phyloP scores from a whole-genome alignment of 78 protist species.

The Speleostelium caveatum region DNA sequence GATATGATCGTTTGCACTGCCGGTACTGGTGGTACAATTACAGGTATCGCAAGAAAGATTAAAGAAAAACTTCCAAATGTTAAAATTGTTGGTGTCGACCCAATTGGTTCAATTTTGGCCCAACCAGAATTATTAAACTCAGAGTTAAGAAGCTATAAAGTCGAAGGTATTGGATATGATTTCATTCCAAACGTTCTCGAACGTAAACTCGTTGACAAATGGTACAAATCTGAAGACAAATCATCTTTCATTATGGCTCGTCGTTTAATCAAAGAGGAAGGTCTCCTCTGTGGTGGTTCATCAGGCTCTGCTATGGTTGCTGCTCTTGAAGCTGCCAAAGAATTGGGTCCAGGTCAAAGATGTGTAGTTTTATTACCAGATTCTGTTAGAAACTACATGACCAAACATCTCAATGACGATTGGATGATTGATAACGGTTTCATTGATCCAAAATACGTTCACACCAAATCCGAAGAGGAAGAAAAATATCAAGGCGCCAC shows the following conservation, averaged over 20 bases:
- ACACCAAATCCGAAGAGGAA: conserved; percentile 41
- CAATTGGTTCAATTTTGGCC: conserved; percentile 95
- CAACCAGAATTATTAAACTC: conserved; percentile 85
- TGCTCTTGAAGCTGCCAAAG: conserved; percentile 89
- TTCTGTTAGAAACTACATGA: conserved; percentile 94
- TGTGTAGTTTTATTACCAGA: conserved; percentile 94
- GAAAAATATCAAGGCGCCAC: conserved; percentile 83
- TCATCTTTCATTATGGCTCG: conserved; percentile 92
- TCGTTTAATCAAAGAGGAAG: conserved; percentile 90
- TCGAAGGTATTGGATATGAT: conserved; percentile 98
- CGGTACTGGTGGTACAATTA: conserved; percentile 99
- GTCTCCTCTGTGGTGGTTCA: conserved; percentile 92
- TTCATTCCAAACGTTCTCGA: conserved; percentile 92
- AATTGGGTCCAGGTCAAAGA: conserved; percentile 75
- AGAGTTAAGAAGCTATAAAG: conserved; percentile 70
- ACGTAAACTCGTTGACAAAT: conserved; percentile 83
- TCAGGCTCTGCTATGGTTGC: conserved; percentile 91
- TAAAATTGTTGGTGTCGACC: conserved; percentile 96
- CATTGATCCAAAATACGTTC: conserved; percentile 66
- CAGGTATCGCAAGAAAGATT: conserved; percentile 93
- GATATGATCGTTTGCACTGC: conserved; percentile 94
- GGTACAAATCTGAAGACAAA: conserved; percentile 91
- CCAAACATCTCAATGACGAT: conserved; percentile 92
- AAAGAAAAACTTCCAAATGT: conserved; percentile 87
- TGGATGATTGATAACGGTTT: conserved; percentile 93